phyloP scores from a whole-genome alignment of 805 yeast genomes.

The Candida montana region DNA sequence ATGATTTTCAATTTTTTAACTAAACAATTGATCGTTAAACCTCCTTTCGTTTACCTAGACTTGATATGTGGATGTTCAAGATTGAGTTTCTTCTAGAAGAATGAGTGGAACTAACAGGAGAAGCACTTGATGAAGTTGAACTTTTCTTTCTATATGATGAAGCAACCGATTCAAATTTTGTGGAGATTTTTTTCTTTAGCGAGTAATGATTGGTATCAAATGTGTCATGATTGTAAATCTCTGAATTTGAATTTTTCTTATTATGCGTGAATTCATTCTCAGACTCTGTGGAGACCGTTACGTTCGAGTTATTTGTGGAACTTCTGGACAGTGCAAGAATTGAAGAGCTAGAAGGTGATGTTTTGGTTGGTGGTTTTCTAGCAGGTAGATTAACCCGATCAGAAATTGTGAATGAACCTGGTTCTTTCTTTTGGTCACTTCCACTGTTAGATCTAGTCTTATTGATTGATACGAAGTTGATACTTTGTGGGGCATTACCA shows the following conservation, averaged over 20 bases:
- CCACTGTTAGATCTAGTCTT: slow-evolving; percentile 6
- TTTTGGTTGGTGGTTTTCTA: slow-evolving; percentile 10
- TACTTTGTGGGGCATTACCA: not conserved
- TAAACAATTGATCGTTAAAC: slow-evolving; percentile 8
- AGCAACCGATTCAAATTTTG: slow-evolving; percentile 4
- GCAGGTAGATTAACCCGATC: not conserved
- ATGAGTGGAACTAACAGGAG: not conserved
- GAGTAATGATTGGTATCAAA: slow-evolving; percentile 1
- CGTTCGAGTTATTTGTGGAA: slow-evolving; percentile 4
- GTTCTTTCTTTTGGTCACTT: not conserved
- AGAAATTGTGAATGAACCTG: too few relatives aligned
- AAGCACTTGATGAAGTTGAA: not conserved
- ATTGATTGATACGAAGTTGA: slow-evolving; percentile 2
- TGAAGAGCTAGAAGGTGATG: slow-evolving; percentile 6
- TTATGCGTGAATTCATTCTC: slow-evolving; percentile 1
- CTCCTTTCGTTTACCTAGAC: slow-evolving; percentile 15
- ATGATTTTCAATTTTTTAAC: not conserved
- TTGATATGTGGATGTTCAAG: slow-evolving; percentile 22
- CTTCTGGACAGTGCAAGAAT: slow-evolving; percentile 6
- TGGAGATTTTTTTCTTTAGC: slow-evolving; percentile 2
- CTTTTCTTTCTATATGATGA: slow-evolving; percentile 4
- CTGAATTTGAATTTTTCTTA: not conserved
- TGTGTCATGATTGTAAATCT: not conserved
- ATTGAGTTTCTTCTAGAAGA: slow-evolving; percentile 15
- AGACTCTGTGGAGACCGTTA: slow-evolving; percentile 8